These are phyloP conservation scores for Colletotrichum sp. DNA, from an alignment of 2,329 filamentous ascomycete genomes.

Conservation along the genomic window DNA sequence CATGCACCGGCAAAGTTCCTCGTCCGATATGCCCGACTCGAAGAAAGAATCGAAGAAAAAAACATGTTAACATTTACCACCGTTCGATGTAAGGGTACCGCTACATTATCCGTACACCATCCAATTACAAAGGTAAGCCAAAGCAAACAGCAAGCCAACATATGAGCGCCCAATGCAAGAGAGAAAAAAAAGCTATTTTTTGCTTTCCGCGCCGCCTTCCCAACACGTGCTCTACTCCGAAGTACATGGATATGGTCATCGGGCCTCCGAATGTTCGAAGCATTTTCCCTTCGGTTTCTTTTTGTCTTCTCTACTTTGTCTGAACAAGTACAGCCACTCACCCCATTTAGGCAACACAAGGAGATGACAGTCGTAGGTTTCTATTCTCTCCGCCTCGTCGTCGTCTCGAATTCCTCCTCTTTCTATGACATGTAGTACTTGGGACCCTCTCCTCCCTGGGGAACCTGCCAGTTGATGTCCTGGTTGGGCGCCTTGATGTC, in stretches of 20 bases:
- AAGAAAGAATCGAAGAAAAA: neutral
- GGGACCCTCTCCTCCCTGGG: constrained; percentile 84
- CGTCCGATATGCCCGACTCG: neutral
- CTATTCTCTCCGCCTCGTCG: neutral
- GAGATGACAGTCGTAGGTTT: neutral
- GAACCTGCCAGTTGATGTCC: constrained; percentile 97
- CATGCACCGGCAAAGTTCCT: neutral
- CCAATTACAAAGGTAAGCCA: neutral
- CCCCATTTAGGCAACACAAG: neutral
- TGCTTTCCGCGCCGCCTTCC: neutral
- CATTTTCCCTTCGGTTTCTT: neutral
- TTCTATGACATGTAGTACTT: constrained; percentile 74
- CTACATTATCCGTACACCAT: neutral
- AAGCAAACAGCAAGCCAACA: neutral
- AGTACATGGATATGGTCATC: neutral
- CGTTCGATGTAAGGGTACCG: neutral
- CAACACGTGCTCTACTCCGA: neutral
- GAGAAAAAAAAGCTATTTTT: neutral
- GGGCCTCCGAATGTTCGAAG: neutral
- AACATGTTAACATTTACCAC: neutral
- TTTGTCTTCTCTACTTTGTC: neutral
- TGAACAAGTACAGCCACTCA: neutral
- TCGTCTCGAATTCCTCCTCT: neutral
- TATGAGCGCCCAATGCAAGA: neutral
- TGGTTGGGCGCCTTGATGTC: constrained; percentile 98